Base-by-base conservation (phyloP, 176 grass and related monocot species). In the Carex pumila region DNA sequence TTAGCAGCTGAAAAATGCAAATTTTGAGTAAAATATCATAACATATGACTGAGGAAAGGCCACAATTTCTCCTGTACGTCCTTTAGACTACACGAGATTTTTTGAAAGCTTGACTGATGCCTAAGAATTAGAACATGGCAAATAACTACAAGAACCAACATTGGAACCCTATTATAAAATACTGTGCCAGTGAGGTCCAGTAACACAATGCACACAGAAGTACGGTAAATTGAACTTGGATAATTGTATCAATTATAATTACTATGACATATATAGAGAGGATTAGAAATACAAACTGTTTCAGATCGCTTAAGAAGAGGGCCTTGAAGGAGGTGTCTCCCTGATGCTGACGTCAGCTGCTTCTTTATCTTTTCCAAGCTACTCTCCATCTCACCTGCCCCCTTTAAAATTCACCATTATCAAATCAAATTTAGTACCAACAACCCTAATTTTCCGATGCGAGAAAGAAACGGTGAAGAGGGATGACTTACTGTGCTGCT, bases 301-400 rank as follows among this genome's bases (percentile, higher is more conserved):
- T 97, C 94, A 43, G 92, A 94, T 84, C 89, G 85, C 87, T 92
- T 97, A 73, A 98, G 39, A 77, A 95, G 91, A n/a, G 95, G 95
- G 19, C 95, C 95, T 80, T 98, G 91, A 39, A 98, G 92, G 71
- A 95, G 88, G 47, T 89, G 90, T 7, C 89, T 89, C 30, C 85
- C 94, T 31, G 91, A 90, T 45, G 87, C 89, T 34, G 93, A 93
- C 1, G 91, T 83, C 21, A 98, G 95, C 85, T 98, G 92, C 65
- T 79, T 84, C 88, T 90, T 91, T 30, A 93, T 94, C 88, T 89
- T 86, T 58, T 95, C 88, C 88, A 98, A 93, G 91, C 92, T 98
- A 84, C 85, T 90, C 86, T 91, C 91, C 75, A 94, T 88, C 81
- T 90, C 87, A 21, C 83, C 89, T 36, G 89, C 88, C 85, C 81